Percentiles rank a stretch among this genome's conserved stretches.
These are phyloP conservation scores for Clohesyomyces aquaticus DNA, from an alignment of 495 filamentous ascomycete species.

Conservation along the genomic window DNA sequence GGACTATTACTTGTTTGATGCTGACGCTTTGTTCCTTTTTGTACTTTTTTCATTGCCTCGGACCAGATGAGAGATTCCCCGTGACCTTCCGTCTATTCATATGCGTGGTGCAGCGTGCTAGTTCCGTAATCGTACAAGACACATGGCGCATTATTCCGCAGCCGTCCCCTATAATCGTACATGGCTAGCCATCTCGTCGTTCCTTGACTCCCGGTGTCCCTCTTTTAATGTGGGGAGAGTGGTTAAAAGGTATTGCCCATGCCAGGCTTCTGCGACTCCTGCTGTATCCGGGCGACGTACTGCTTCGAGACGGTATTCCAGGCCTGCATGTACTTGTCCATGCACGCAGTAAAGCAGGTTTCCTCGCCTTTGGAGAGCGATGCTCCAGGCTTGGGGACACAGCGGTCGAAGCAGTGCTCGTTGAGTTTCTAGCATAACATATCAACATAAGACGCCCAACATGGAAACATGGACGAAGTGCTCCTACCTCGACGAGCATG, in stretches of 20 bases:
- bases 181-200: background rate
- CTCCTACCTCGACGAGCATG: constrained; percentile 72
- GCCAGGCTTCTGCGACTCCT: constrained; percentile 50
- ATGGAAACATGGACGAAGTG: no score
- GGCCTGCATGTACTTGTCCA: constrained; percentile 95
- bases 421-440: constrained; percentile 76
- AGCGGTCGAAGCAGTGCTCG: constrained; percentile 93
- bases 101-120: background rate
- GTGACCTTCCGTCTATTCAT: background rate
- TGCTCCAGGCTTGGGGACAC: constrained; percentile 80
- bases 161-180: background rate
- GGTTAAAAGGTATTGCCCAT: constrained; percentile 6
- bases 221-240: background rate
- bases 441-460: background rate
- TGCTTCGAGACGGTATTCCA: constrained; percentile 85
- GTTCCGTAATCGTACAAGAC: background rate
- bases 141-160: background rate
- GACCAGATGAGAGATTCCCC: background rate
- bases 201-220: background rate
- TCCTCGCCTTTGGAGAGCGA: constrained; percentile 73
- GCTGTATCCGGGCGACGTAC: constrained; percentile 74
- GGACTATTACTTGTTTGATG: no score
- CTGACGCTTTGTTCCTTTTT: no score
- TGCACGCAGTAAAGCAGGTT: constrained; percentile 81
- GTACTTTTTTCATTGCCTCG: no score